A percentile compares a stretch with the other conserved stretches of the same genome.
Conservation (phyloP, 345 rosid genomes). For the Ceriops tagal region DNA sequence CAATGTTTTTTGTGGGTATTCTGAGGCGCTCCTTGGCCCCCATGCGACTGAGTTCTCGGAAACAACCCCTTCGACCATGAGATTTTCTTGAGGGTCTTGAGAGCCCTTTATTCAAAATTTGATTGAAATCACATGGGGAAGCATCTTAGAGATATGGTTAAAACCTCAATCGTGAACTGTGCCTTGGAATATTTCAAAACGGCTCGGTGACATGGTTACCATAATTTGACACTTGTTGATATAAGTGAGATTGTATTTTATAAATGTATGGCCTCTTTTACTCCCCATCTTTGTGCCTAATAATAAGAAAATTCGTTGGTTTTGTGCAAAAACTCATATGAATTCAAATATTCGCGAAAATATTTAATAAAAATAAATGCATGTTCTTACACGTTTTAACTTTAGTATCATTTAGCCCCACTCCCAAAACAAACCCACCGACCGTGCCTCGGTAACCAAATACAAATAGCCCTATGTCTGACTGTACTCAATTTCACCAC, state of each 20-base stretch:
- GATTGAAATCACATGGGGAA: not conserved
- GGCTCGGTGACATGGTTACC: no score
- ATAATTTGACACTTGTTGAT: no score
- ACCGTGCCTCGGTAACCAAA: slow-evolving; percentile 52
- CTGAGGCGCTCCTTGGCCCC: not conserved
- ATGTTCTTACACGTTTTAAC: not conserved
- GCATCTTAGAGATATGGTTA: slow-evolving; percentile 7
- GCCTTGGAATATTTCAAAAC: slow-evolving; percentile 37
- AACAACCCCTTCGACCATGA: not conserved
- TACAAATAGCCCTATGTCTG: slow-evolving; percentile 17
- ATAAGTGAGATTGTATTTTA: no score
- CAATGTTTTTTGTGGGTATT: not conserved
- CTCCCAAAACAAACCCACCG: slow-evolving; percentile 85
- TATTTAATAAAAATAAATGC: no score
- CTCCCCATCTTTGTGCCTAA: no score
- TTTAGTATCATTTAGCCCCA: slow-evolving; percentile 33
- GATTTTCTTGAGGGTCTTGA: not conserved
- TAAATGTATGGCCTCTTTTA: no score
- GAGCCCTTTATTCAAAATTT: not conserved
- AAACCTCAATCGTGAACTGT: slow-evolving; percentile 33
- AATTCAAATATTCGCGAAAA: no score
- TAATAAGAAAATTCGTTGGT: no score
- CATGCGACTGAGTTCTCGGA: not conserved
- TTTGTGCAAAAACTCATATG: no score
- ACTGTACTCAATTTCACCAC: slow-evolving; percentile 29